A percentile compares a stretch with the other conserved stretches of the same genome.
Conservation (phyloP, 1,139 yeast genomes). For the Citeromyces hawaiiensis region DNA sequence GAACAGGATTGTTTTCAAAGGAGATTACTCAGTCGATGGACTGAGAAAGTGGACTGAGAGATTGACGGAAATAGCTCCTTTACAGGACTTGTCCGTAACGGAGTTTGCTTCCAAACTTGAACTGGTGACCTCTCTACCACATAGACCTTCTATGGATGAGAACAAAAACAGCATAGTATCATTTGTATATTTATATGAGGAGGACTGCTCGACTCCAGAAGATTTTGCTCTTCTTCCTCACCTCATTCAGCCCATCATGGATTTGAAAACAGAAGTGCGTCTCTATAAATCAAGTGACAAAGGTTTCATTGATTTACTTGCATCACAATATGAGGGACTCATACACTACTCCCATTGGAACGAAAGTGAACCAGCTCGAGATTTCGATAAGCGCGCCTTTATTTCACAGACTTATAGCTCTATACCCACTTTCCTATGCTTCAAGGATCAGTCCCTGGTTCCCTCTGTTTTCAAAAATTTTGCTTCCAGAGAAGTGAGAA, state of each 20-base stretch:
- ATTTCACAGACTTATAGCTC: constrained; percentile 40
- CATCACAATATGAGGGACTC: constrained; percentile 28
- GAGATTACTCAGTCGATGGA: constrained; percentile 10
- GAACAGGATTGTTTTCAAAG: constrained; percentile 18
- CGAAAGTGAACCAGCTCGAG: constrained; percentile 16
- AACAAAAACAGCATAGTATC: constrained; percentile 28
- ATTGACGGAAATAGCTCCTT: constrained; percentile 18
- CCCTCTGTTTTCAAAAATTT: constrained; percentile 44
- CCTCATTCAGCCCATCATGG: constrained; percentile 41
- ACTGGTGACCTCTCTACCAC: constrained; percentile 14
- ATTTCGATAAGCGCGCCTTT: constrained; percentile 19
- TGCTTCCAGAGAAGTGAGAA: constrained; percentile 51
- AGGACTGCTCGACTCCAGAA: constrained; percentile 35
- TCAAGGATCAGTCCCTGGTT: constrained; percentile 40
- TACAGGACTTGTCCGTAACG: constrained; percentile 22
- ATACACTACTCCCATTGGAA: constrained; percentile 29
- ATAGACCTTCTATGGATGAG: constrained; percentile 10
- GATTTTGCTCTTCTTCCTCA: constrained; percentile 49
- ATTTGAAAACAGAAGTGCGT: constrained; percentile 38
- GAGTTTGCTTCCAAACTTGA: constrained; percentile 29
- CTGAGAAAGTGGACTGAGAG: constrained; percentile 23
- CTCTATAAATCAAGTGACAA: constrained; percentile 37
- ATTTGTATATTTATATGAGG: constrained; percentile 43
- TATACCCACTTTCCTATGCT: constrained; percentile 44
- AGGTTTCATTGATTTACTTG: constrained; percentile 24